Percentiles rank a stretch among this genome's conserved stretches.
Evolutionary conservation across 2,329 filamentous ascomycete species (phyloP).

Genomic region (Epichloe scottii): DNA sequence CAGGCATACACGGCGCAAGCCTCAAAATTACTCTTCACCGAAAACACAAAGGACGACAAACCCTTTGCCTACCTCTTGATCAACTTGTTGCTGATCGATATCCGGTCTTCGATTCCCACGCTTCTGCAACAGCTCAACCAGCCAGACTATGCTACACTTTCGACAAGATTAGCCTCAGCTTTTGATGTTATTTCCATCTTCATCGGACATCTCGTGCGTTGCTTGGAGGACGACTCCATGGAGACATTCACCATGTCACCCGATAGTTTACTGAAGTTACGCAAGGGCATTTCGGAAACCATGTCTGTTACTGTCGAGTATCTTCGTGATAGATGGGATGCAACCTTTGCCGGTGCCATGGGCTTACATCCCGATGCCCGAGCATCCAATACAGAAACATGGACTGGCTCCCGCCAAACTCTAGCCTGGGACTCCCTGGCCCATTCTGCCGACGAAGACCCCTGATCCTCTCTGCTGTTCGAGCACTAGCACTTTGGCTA

Average conservation of each 20-base stretch:
- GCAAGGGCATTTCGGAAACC: conserved; percentile 48
- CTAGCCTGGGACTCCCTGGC: conserved; percentile 47
- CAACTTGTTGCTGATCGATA: conserved; percentile 53
- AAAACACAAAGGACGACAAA: conserved; percentile 29
- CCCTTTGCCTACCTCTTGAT: conserved; percentile 50
- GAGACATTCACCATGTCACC: conserved; percentile 36
- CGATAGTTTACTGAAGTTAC: conserved; percentile 48
- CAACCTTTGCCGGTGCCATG: conserved; percentile 46
- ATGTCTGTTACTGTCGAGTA: conserved; percentile 52
- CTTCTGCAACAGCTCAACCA: conserved; percentile 46
- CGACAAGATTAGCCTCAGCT: conserved; percentile 43
- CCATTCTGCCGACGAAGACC: conserved; percentile 37
- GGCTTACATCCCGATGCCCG: conserved; percentile 48
- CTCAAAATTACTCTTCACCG: conserved; percentile 39
- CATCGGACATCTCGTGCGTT: conserved; percentile 42
- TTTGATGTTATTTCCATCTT: conserved; percentile 52
- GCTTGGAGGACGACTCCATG: conserved; percentile 34
- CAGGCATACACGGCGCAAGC: conserved; percentile 37
- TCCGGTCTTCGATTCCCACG: conserved; percentile 48
- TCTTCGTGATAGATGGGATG: conserved; percentile 58
- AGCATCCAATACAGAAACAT: conserved; percentile 27
- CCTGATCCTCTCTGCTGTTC: conserved; percentile 44
- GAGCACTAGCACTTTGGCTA: conserved; percentile 52
- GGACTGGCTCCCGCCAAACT: conserved; percentile 31
- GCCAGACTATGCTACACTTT: conserved; percentile 35